Conservation (phyloP, 805 yeast species). For the Zygosaccharomyces pseudorouxii region DNA sequence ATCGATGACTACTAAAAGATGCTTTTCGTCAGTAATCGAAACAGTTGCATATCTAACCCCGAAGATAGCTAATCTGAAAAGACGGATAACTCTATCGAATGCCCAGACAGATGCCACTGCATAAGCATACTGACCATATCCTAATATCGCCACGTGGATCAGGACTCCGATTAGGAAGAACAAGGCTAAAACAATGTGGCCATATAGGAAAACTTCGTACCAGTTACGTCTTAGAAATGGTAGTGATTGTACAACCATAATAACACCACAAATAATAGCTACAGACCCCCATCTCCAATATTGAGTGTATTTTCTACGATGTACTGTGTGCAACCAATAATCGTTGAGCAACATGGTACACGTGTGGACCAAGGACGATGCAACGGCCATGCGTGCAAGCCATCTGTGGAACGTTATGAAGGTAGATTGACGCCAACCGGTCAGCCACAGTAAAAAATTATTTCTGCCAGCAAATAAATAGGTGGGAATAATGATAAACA, state of each 20-base stretch:
- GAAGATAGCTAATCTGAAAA: constrained; percentile 44
- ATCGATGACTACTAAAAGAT: constrained; percentile 37
- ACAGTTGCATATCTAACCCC: constrained; percentile 38
- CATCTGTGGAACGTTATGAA: constrained; percentile 9
- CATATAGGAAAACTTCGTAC: constrained; percentile 8
- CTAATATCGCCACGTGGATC: constrained; percentile 3
- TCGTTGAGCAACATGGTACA: neutral
- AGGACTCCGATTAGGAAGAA: constrained; percentile 5
- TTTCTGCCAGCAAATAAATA: constrained; percentile 9
- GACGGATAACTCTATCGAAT: constrained; percentile 48
- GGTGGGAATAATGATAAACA: constrained; percentile 23
- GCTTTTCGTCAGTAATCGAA: constrained; percentile 20
- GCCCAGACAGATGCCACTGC: constrained; percentile 54
- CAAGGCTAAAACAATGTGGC: constrained; percentile 5
- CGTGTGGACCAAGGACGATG: neutral
- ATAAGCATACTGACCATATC: constrained; percentile 25
- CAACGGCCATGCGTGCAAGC: constrained; percentile 8
- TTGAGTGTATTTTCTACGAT: constrained; percentile 30
- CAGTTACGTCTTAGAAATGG: neutral
- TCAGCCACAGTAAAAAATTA: constrained; percentile 8
- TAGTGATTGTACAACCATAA: constrained; percentile 6
- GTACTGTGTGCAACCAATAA: constrained; percentile 37
- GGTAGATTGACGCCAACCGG: constrained; percentile 11
- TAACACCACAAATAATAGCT: constrained; percentile 6
- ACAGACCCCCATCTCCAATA: constrained; percentile 11